A percentile compares a stretch with the other conserved stretches of the same genome.
phyloP scores from a whole-genome alignment of 371 early-diverging fungal species.

The Chytridiales sp. region DNA sequence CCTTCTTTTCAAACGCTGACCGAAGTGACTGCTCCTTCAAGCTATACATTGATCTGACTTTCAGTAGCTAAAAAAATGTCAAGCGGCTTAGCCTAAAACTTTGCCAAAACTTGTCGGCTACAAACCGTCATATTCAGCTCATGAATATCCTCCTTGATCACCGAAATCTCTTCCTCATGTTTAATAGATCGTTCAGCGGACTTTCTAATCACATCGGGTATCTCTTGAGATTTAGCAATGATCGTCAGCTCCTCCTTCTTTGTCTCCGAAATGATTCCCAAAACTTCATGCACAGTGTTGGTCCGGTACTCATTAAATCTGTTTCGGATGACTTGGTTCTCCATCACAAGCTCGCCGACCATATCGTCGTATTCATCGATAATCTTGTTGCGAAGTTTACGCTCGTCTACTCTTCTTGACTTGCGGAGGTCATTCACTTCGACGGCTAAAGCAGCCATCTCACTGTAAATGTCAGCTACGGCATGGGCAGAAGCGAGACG shows the following conservation, averaged over 20 bases:
- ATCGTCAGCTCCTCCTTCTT: conserved; percentile 53
- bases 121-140: conserved; percentile 55
- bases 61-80: conserved; percentile 34
- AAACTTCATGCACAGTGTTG: conserved; percentile 51
- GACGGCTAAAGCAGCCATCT: conserved; percentile 40
- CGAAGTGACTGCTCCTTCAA: conserved; percentile 51
- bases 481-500: conserved; percentile 38
- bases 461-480: conserved; percentile 38
- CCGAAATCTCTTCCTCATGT: conserved; percentile 44
- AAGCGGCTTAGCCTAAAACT: neutral
- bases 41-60: conserved; percentile 53
- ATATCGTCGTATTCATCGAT: conserved; percentile 57
- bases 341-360: conserved; percentile 50
- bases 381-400: conserved; percentile 43
- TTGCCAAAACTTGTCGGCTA: neutral
- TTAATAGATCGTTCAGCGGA: conserved; percentile 40
- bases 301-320: conserved; percentile 55
- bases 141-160: conserved; percentile 44
- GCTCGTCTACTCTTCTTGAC: conserved; percentile 47
- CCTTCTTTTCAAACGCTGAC: conserved; percentile 46
- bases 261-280: conserved; percentile 51
- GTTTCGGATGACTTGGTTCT: conserved; percentile 49
- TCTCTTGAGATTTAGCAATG: conserved; percentile 36
- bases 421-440: conserved; percentile 51
- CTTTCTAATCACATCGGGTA: conserved; percentile 34